Evolutionary conservation across 2,329 filamentous ascomycete species (phyloP), one percentile per base, ranked within the genome.

Genomic region (Karstenula rhodostoma): DNA sequence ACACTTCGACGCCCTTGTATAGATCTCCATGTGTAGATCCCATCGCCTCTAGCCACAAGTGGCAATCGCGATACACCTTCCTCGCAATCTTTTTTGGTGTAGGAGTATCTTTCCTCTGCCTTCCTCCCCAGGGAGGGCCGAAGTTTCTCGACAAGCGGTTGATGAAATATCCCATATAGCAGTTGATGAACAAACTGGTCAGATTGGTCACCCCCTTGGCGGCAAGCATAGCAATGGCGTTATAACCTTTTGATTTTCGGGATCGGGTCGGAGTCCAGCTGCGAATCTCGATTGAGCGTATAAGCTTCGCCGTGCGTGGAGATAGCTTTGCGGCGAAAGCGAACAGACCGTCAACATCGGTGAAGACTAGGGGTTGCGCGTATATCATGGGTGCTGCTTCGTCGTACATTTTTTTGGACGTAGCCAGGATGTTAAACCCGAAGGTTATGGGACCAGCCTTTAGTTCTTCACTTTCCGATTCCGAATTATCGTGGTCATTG

Each of bases 51-150:
- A 71, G 42, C 66, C 65, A 70, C 32, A 61, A 50, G 48, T 64
- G 60, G 10, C 59, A 65, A 23, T 67, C 65, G 1, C 67, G 65
- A 52, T 64, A 71, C 10, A 70, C 52, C 47, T 67, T 63, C 23
- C 56, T 65, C 0, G 69, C 69, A 17, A 64, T 40, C n/a, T 53
- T 27, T 27, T 60, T 64, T 8, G 62, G 59, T 3, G 62, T 33
- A 12, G 53, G 37, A 19, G 19, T 42, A 2, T 29, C 12, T 25
- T 33, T 56, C 2, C 19, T 23, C 40, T 42, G 12, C 27, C 5
- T 25, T 12, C 25, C 7, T 35, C 7, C 52, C 55, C 49, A 4
- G 27, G 8, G 17, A n/a, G n/a, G n/a, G n/a, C n/a, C n/a, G n/a
- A n/a, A n/a, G n/a, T n/a, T n/a, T n/a, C n/a, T n/a, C n/a, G n/a